These are phyloP conservation scores for Capsicum baccatum DNA, from an alignment of 257 asterid genomes.

Conservation along the genomic window DNA sequence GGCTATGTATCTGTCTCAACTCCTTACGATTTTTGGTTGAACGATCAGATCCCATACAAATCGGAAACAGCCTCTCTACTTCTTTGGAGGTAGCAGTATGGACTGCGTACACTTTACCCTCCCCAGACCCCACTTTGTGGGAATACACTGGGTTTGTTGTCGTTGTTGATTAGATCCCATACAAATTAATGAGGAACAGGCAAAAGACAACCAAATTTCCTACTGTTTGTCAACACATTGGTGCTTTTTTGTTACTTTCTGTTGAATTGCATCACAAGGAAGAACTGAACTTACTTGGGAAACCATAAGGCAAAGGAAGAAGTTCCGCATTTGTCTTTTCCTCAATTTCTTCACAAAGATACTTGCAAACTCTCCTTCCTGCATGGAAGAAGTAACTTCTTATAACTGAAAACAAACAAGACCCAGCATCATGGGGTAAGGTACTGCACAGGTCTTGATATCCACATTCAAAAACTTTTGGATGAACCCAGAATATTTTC, in stretches of 20 bases:
- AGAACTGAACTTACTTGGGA: constrained; percentile 69
- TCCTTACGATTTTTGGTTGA: background rate
- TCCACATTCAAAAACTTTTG: constrained; percentile 8
- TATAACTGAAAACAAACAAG: constrained; percentile 21
- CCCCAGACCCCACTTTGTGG: too few relatives aligned
- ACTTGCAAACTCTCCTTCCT: constrained; percentile 94
- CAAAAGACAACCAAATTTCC: constrained; percentile 17
- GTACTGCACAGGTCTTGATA: background rate
- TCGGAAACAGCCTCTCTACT: too few relatives aligned
- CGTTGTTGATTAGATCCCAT: background rate
- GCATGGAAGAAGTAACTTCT: constrained; percentile 31
- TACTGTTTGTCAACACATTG: background rate
- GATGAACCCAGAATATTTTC: background rate
- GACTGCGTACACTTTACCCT: too few relatives aligned
- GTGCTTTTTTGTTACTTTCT: constrained; percentile 11
- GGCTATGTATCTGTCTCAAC: background rate
- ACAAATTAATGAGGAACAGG: background rate
- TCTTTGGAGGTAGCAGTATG: too few relatives aligned
- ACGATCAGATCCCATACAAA: background rate
- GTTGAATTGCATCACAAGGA: constrained; percentile 20
- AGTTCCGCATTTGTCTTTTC: constrained; percentile 89
- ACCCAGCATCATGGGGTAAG: background rate
- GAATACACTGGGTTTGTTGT: too few relatives aligned
- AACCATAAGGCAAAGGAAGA: constrained; percentile 91
- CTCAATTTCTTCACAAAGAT: constrained; percentile 80